Conservation (phyloP, 2,329 filamentous ascomycete genomes). For the Cyphellophora attinorum region DNA sequence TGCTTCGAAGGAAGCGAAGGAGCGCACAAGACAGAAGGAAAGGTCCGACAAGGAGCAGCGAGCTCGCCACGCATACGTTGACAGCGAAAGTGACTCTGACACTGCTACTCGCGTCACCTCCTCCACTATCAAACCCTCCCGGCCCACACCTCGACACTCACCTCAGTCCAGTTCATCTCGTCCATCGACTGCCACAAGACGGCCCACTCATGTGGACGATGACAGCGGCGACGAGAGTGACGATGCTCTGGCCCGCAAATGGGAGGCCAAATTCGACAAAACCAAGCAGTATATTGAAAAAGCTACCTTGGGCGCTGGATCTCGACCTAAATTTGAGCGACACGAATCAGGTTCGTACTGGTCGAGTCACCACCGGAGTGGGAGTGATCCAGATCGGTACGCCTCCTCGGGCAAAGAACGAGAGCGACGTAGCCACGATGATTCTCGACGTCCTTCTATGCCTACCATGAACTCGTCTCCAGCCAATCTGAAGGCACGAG, state of each 20-base stretch:
- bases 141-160: slow-evolving; percentile 8
- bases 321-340: slow-evolving; percentile 2
- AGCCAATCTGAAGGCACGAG: slow-evolving; percentile 11
- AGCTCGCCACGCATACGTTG: slow-evolving; percentile 19
- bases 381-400: slow-evolving; percentile 18
- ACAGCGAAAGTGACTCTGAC: slow-evolving; percentile 26
- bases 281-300: slow-evolving; percentile 29
- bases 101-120: slow-evolving; percentile 13
- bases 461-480: slow-evolving; percentile 26
- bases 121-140: slow-evolving; percentile 13
- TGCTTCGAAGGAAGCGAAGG: slow-evolving; percentile 28
- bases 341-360: slow-evolving; percentile 4
- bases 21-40: slow-evolving; percentile 33
- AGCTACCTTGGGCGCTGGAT: slow-evolving; percentile 4
- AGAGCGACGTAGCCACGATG: slow-evolving; percentile 20
- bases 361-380: slow-evolving; percentile 13
- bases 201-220: slow-evolving; percentile 19
- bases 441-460: slow-evolving; percentile 24
- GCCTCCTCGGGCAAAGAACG: slow-evolving; percentile 26
- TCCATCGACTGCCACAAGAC: slow-evolving; percentile 2
- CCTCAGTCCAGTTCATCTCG: slow-evolving; percentile 4
- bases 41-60: slow-evolving; percentile 28
- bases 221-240: slow-evolving; percentile 9
- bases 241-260: slow-evolving; percentile 16
- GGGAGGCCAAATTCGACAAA: slow-evolving; percentile 21